Conservation (phyloP, 345 rosid species). For the Capsella bursapastoris region DNA sequence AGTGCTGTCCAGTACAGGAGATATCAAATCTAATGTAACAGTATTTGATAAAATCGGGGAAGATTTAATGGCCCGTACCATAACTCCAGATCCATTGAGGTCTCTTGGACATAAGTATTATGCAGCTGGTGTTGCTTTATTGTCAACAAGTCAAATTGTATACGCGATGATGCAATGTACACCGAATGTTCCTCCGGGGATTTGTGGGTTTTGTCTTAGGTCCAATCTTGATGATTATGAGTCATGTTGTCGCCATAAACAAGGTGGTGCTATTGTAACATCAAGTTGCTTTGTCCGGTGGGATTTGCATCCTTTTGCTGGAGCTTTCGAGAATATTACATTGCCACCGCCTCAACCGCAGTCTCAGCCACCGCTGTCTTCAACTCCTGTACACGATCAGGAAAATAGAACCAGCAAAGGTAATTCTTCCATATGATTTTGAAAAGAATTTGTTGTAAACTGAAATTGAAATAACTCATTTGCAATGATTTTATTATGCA, state of each 20-base stretch:
- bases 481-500: conserved; percentile 12
- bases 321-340: conserved; percentile 33
- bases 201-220: too few relatives aligned
- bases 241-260: conserved; percentile 17
- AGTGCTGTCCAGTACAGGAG: background rate
- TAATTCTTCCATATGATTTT: background rate
- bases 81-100: conserved; percentile 7
- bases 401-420: conserved; percentile 14
- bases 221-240: conserved; percentile 4
- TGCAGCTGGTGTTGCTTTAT: conserved; percentile 26
- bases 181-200: conserved; percentile 9
- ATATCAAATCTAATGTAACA: background rate
- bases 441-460: background rate
- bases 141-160: background rate
- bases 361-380: conserved; percentile 24
- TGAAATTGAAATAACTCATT: background rate
- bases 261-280: conserved; percentile 18
- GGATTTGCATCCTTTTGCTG: conserved; percentile 32
- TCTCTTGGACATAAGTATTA: conserved; percentile 22
- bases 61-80: conserved; percentile 18
- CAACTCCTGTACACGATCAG: background rate
- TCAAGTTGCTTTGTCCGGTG: conserved; percentile 30
- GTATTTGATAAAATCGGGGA: conserved; percentile 28
- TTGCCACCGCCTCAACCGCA: conserved; percentile 26
- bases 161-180: conserved; percentile 29